Conservation (phyloP, 2,329 filamentous ascomycete genomes). For the Lachnellula cervina region DNA sequence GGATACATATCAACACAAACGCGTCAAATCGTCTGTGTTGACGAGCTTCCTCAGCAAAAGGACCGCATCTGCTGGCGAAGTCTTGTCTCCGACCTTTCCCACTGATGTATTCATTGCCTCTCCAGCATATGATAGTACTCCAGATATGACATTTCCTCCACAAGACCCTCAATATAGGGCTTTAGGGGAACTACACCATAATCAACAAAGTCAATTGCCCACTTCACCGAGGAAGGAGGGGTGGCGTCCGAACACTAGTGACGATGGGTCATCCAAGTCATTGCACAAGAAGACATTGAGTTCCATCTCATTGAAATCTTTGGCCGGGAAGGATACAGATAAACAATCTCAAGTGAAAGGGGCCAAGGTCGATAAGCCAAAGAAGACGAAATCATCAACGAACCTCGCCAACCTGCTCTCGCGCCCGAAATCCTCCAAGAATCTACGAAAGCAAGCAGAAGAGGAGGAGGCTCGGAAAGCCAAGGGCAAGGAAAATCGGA, state of each 20-base stretch:
- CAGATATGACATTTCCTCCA: constrained; percentile 34
- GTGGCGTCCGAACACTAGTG: constrained; percentile 24
- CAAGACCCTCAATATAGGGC: constrained; percentile 38
- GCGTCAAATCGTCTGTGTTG: constrained; percentile 31
- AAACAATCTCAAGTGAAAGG: constrained; percentile 36
- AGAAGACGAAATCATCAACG: constrained; percentile 77
- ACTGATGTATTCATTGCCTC: constrained; percentile 18
- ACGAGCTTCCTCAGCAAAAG: constrained; percentile 32
- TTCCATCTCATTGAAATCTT: constrained; percentile 42
- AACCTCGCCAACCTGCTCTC: constrained; percentile 75
- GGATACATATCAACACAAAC: constrained; percentile 25
- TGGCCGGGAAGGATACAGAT: constrained; percentile 34
- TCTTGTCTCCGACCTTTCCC: constrained; percentile 18
- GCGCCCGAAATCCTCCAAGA: constrained; percentile 69
- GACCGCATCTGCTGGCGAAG: constrained; percentile 25
- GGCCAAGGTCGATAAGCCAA: constrained; percentile 53
- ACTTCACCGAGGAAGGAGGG: constrained; percentile 39
- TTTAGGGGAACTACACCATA: constrained; percentile 53
- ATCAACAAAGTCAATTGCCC: constrained; percentile 40
- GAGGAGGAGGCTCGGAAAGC: constrained; percentile 47
- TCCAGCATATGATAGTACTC: constrained; percentile 16
- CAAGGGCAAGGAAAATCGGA: constrained; percentile 79
- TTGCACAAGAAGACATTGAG: constrained; percentile 43
- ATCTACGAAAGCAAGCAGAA: constrained; percentile 48
- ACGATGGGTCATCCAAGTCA: constrained; percentile 31